A percentile compares a stretch with the other conserved stretches of the same genome.
Conservation (phyloP, 1,284 basidiomycete genomes). For the Tranzscheliella williamsii region DNA sequence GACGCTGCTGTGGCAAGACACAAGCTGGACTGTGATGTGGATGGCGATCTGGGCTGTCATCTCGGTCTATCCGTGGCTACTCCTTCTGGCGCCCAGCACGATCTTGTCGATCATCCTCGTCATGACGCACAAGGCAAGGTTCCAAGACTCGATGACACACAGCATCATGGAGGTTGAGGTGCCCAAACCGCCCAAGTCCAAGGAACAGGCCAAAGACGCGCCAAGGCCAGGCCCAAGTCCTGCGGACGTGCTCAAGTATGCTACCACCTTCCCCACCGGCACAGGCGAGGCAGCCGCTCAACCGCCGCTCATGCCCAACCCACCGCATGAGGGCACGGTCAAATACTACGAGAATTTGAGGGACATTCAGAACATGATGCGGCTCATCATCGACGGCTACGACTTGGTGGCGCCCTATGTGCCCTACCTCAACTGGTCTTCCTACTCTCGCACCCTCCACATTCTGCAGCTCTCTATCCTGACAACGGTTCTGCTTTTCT, state of each 20-base stretch:
- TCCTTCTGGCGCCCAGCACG: constrained; percentile 48
- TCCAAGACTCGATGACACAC: constrained; percentile 37
- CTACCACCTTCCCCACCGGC: constrained; percentile 21
- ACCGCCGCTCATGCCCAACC: constrained; percentile 50
- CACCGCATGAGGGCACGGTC: constrained; percentile 55
- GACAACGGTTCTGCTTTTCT: constrained; percentile 47
- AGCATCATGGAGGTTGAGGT: constrained; percentile 20
- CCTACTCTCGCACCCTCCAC: constrained; percentile 50
- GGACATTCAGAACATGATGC: constrained; percentile 62
- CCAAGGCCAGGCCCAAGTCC: constrained; percentile 1
- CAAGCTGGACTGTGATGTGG: constrained; percentile 57
- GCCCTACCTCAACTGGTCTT: constrained; percentile 60
- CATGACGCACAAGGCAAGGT: constrained; percentile 45
- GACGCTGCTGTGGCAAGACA: constrained; percentile 59
- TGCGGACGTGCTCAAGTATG: constrained; percentile 15
- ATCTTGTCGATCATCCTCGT: constrained; percentile 54
- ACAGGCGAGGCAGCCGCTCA: constrained; percentile 26
- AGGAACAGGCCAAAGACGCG: neutral
- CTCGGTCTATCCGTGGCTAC: constrained; percentile 50
- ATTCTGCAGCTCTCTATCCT: constrained; percentile 54
- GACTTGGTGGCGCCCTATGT: constrained; percentile 53
- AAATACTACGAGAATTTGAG: constrained; percentile 58
- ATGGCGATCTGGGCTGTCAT: constrained; percentile 59
- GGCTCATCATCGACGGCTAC: constrained; percentile 57
- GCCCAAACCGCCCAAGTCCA: constrained; percentile 22